Base-by-base conservation (phyloP, 2,329 filamentous ascomycete species). In the Zopfia rhizophila region DNA sequence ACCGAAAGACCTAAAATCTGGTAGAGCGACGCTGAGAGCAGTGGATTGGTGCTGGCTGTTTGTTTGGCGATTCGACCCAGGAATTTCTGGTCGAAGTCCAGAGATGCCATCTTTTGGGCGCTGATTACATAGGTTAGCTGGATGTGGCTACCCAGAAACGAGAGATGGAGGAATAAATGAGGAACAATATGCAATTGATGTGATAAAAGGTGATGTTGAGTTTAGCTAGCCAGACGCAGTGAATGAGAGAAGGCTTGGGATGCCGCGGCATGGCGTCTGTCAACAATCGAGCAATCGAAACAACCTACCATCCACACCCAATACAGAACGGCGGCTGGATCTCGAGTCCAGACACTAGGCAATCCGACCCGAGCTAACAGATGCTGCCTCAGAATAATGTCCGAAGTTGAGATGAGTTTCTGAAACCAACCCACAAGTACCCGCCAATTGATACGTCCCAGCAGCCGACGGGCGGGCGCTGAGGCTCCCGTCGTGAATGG, bases 61-160 rank as follows among this genome's bases (percentile, higher is more conserved):
- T 86, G 82, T 73, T 87, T 89, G 69, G 94, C 93, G 69, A 96
- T 87, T 68, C 86, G 87, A 75, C 91, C 91, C 65, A 99, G 82
- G 75, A 95, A 96, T 77, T 97, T 99, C 77, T 96, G 92, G 73
- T 99, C 94, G 53, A 97, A 91, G 75, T 96, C 91, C 51, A 91
- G 94, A 69, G 92, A 94, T 76, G 94, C 94, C 94, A 97, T 99
- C 18, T 54, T 64, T 51, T 57, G 39, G 22, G 33, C 14, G 48
- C 58, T 61, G 13, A 24, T 13, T n/a, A 14, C 14, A 18, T 29
- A 23, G 24, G 41, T 56, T 38, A 56, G 53, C 42, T 29, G 18
- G 17, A 10, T 25, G 25, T n/a, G n/a, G n/a, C n/a, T n/a, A n/a
- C n/a, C n/a, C 19, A 7, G 16, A 22, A 21, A 32, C 21, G 23